Base-by-base conservation (phyloP, 305 asterid species). In the Ruellia speciosa region DNA sequence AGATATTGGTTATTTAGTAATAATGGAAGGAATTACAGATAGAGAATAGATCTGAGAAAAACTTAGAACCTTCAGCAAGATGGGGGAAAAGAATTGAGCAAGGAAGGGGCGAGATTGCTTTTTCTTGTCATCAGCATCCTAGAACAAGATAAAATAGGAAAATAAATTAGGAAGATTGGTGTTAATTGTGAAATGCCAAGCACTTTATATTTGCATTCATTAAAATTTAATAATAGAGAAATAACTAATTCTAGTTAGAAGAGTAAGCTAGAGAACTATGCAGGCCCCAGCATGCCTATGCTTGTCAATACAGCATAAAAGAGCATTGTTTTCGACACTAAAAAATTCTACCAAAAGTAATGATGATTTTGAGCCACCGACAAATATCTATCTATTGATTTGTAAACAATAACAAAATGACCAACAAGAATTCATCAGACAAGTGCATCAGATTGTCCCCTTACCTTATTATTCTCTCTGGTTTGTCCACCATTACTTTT, bases 381-480 rank as follows among this genome's bases (percentile, higher is more conserved):
- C 16, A 41, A 45, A 28, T n/a, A n/a, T n/a, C 16, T 37, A 13
- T 20, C 58, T 60, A 0, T 47, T 14, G 15, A 35, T 51, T 52
- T 11, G 34, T 43, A 6, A 12, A 12, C 6, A 24, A 52, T 46
- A 49, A 57, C 14, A 14, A 20, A 34, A 6, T 20, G 18, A 4
- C 20, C 34, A 43, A 45, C 41, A 56, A 48, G 52, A 12, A 17
- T 57, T 14, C 43, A 51, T 33, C 45, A 12, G 56, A 40, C 31
- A 37, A 47, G 54, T 33, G 19, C 12, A 43, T 59, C 34, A 43
- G 35, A 20, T 41, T n/a, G n/a, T n/a, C n/a, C 47, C 41, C 53
- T 54, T 66, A 87, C 95, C 90, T 81, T 81, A 64, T 60, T 66
- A 70, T 70, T 75, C 66, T 58, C 86, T 74, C 59, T 82, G 58